A percentile compares a stretch with the other conserved stretches of the same genome.
phyloP scores from a whole-genome alignment of 2,329 filamentous ascomycete species.

The Aspergillus tanneri region DNA sequence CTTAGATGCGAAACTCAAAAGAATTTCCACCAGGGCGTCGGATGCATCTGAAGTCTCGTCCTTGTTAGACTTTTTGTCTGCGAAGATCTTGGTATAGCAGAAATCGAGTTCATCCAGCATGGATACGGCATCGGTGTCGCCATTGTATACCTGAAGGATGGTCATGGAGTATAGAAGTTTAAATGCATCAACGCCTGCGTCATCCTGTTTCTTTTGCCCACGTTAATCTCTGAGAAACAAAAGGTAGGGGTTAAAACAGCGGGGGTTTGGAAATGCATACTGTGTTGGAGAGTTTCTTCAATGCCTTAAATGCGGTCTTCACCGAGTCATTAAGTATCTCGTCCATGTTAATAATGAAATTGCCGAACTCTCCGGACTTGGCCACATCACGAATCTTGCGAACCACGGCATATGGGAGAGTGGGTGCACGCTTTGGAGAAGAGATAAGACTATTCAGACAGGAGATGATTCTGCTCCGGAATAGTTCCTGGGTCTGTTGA shows the following conservation, averaged over 20 bases:
- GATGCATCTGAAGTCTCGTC: slow-evolving; percentile 54
- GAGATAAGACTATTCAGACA: slow-evolving; percentile 53
- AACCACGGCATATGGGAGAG: slow-evolving; percentile 42
- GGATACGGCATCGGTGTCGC: slow-evolving; percentile 79
- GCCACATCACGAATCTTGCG: slow-evolving; percentile 41
- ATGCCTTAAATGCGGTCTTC: slow-evolving; percentile 43
- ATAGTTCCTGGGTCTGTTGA: slow-evolving; percentile 50
- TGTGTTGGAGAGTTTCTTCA: slow-evolving; percentile 40
- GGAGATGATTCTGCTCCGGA: slow-evolving; percentile 56
- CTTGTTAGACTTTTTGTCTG: slow-evolving; percentile 53
- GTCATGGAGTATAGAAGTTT: slow-evolving; percentile 80
- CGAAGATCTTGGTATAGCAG: slow-evolving; percentile 65
- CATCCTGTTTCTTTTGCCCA: slow-evolving; percentile 49
- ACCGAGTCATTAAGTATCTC: slow-evolving; percentile 44
- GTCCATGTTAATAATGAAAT: slow-evolving; percentile 51
- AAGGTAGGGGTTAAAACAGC: slow-evolving; percentile 12
- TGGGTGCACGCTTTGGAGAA: slow-evolving; percentile 37
- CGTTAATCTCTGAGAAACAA: slow-evolving; percentile 35
- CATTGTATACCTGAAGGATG: slow-evolving; percentile 85
- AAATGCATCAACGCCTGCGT: slow-evolving; percentile 59
- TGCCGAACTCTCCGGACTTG: slow-evolving; percentile 37
- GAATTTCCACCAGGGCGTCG: slow-evolving; percentile 77
- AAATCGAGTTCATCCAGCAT: slow-evolving; percentile 78
- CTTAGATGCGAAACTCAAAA: slow-evolving; percentile 85
- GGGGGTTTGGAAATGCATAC: slow-evolving; percentile 17